Base-by-base conservation (phyloP, 1,139 yeast genomes). In the Pichia sp. region DNA sequence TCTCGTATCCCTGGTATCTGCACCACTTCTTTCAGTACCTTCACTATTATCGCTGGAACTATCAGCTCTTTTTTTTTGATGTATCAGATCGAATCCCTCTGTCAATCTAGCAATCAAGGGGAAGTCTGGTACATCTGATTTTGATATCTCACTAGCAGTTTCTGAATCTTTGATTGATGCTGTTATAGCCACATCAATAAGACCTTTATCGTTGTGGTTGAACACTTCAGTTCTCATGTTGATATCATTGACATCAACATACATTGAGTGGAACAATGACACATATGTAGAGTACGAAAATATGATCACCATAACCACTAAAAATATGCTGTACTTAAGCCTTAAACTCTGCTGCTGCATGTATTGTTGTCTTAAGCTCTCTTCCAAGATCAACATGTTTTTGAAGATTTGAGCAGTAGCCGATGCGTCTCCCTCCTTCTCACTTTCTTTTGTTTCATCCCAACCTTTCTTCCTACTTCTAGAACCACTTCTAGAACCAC, bases 301-400 rank as follows among this genome's bases (percentile, higher is more conserved):
- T 8, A 66, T 54, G 2, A 60, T 41, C 29, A 70, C 57, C 52
- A 69, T 56, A 5, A 71, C 61, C 45, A 65, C 51, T 36, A 89
- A 73, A 67, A 93, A 92, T 5, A 82, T 73, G 43, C 89, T 76
- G 67, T 90, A 90, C 61, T 88, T 87, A 57, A 89, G 75, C 61
- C 95, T 76, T 60, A 90, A 72, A 8, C 80, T 75, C 57, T 83
- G 78, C 65, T 89, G 92, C 56, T 82, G 85, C n/a, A 77, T 74
- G 47, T 86, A 88, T 70, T 92, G 98, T 60, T 80, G 84, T 45
- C 97, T 77, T 53, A 92, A 72, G 57, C 89, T 85, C 66, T 90
- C 96, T 68, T 93, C 99, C 53, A 90, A 69, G 30, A 92, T 86
- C 50, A 93, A 75, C 61, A 93, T 71, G 67, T 90, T 90, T 52